phyloP scores from a whole-genome alignment of 2,329 filamentous ascomycete genomes.

The Paraconiothyrium sp. region DNA sequence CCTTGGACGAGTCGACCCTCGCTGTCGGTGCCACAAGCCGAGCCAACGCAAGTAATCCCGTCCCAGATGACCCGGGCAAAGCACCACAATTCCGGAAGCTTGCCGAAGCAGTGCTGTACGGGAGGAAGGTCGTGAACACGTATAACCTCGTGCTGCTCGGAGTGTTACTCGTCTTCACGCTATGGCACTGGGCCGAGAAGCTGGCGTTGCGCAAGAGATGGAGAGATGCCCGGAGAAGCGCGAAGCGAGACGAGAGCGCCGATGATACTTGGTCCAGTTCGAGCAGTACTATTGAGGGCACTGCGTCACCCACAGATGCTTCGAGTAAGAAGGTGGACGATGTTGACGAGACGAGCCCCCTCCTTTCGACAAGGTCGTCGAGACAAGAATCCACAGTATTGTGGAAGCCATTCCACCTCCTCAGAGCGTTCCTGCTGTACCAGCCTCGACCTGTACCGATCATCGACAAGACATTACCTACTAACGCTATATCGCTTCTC shows the following conservation, averaged over 20 bases:
- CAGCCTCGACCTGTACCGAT: slow-evolving; percentile 68
- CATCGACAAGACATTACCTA: slow-evolving; percentile 65
- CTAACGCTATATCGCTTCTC: slow-evolving; percentile 65
- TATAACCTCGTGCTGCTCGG: slow-evolving; percentile 53
- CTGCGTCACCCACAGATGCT: slow-evolving; percentile 43
- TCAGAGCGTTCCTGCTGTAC: slow-evolving; percentile 58
- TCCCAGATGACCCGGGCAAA: slow-evolving; percentile 44
- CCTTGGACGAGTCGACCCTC: neutral
- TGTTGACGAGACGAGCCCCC: slow-evolving; percentile 43
- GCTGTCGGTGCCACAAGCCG: slow-evolving; percentile 8
- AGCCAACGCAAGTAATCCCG: slow-evolving; percentile 28
- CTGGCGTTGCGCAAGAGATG: slow-evolving; percentile 29
- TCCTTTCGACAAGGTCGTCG: slow-evolving; percentile 33
- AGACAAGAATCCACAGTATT: slow-evolving; percentile 14
- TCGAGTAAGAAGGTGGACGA: slow-evolving; percentile 28
- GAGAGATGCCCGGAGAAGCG: slow-evolving; percentile 13
- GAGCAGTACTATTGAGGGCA: slow-evolving; percentile 51
- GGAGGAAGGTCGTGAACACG: slow-evolving; percentile 47
- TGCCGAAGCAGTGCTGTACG: slow-evolving; percentile 51
- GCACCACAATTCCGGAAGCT: slow-evolving; percentile 49
- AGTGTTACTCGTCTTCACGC: slow-evolving; percentile 49
- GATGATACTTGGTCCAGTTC: slow-evolving; percentile 48
- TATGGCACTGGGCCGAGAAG: slow-evolving; percentile 49
- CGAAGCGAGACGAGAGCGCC: slow-evolving; percentile 16
- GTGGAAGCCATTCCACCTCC: slow-evolving; percentile 33